A percentile compares a stretch with the other conserved stretches of the same genome.
Conservation (phyloP, 495 filamentous ascomycete genomes). For the Neurospora sp. region DNA sequence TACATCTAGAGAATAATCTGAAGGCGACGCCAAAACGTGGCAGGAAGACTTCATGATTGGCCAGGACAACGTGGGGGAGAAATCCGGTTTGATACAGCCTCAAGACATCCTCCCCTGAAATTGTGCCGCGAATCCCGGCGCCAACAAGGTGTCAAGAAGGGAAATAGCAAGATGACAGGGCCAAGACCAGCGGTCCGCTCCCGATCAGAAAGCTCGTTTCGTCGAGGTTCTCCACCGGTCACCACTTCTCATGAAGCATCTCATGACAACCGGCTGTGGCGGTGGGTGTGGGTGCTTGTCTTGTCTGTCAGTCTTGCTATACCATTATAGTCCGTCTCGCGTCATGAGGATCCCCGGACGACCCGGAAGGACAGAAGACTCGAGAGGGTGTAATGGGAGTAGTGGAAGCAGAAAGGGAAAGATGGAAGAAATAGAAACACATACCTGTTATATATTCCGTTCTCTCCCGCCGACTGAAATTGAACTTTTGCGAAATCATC, state of each 20-base stretch:
- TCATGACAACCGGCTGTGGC: background rate
- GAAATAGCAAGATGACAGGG: background rate
- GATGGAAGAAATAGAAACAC: background rate
- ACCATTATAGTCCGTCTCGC: background rate
- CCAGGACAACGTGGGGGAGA: background rate
- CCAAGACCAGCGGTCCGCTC: background rate
- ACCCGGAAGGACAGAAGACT: background rate
- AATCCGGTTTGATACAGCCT: background rate
- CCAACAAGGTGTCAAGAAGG: background rate
- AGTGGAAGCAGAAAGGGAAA: background rate
- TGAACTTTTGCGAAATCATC: background rate
- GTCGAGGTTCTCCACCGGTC: background rate
- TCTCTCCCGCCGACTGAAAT: background rate
- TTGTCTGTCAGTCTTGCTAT: background rate
- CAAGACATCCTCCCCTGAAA: background rate
- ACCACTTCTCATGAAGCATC: background rate
- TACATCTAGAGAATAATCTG: background rate
- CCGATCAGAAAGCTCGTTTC: background rate
- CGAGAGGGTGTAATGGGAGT: background rate
- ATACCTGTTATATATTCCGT: background rate
- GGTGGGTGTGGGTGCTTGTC: background rate
- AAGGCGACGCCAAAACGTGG: background rate
- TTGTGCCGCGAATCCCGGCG: background rate
- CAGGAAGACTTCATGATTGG: background rate
- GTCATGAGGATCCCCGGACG: background rate